A percentile compares a stretch with the other conserved stretches of the same genome.
phyloP scores from a whole-genome alignment of 176 grass and related monocot species.

The Areca catechu region DNA sequence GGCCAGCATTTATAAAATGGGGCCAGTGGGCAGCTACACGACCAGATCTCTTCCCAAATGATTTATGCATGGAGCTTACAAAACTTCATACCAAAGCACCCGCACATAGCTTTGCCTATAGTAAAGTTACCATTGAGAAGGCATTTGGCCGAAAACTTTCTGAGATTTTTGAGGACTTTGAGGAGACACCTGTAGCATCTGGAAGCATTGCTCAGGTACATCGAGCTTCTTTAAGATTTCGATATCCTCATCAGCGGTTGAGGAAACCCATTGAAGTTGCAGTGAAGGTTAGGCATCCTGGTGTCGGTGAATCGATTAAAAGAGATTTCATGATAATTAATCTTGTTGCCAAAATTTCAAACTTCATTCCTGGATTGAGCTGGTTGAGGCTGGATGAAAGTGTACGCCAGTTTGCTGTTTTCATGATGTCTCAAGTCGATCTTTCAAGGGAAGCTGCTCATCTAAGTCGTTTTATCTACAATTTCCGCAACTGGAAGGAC shows the following conservation, averaged over 20 bases:
- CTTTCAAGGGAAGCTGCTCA: slow-evolving; percentile 91
- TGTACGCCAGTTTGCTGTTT: slow-evolving; percentile 79
- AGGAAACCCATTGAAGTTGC: slow-evolving; percentile 50
- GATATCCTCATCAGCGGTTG: slow-evolving; percentile 28
- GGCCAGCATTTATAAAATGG: slow-evolving; percentile 97
- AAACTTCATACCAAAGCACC: slow-evolving; percentile 89
- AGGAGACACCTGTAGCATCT: slow-evolving; percentile 88
- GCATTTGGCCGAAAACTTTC: slow-evolving; percentile 66
- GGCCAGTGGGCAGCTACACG: slow-evolving; percentile 97
- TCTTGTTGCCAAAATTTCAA: slow-evolving; percentile 55
- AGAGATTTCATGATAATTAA: slow-evolving; percentile 85
- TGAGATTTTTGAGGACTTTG: slow-evolving; percentile 87
- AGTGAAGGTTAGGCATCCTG: slow-evolving; percentile 94
- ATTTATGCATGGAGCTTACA: slow-evolving; percentile 82
- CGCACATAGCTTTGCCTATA: slow-evolving; percentile 69
- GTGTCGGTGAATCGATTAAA: slow-evolving; percentile 87
- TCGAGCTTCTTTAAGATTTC: slow-evolving; percentile 60
- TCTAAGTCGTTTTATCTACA: slow-evolving; percentile 86
- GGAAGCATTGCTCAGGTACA: slow-evolving; percentile 96
- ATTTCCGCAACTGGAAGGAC: slow-evolving; percentile 79
- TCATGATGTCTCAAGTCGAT: slow-evolving; percentile 98
- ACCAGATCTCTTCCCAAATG: slow-evolving; percentile 88
- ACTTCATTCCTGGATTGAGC: slow-evolving; percentile 59
- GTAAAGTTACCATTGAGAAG: slow-evolving; percentile 63
- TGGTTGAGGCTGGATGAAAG: slow-evolving; percentile 98